Base-by-base conservation (phyloP, 2,329 filamentous ascomycete genomes). In the Tolypocladium tundrense region DNA sequence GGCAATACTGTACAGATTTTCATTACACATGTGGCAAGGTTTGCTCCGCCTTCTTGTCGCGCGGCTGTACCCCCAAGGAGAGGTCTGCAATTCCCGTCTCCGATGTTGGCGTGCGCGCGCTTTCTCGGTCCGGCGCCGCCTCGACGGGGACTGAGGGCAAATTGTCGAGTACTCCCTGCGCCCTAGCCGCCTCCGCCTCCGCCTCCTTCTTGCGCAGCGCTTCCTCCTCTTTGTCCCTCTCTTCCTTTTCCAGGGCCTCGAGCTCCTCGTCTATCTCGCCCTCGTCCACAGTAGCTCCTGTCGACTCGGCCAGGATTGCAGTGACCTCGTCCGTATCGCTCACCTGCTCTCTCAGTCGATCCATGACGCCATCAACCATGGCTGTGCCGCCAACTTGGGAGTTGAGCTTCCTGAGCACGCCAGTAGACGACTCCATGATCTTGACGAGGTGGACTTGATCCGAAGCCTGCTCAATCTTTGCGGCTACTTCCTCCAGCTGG, bases 241-340 rank as follows among this genome's bases (percentile, higher is more conserved):
- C 81, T 62, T 83, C 78, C 40, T 69, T 76, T 72, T 92, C 86
- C 75, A 99, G 76, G 4, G 80, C 86, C 63, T 88, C 88, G 53
- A 97, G 79, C 75, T 97, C 93, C 60, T 93, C 88, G 64, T 97
- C 91, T 57, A 97, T 84, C 70, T 95, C 92, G 24, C 68, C 80
- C 67, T 96, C 92, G 69, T 96, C 90, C 39, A 96, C 77, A 1
- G 70, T 71, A 45, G 65, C 68, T 16, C 73, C 75, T 14, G 75
- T 78, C 7, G 68, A 65, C 64, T 94, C 90, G 56, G 86, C 85
- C 61, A 97, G 81, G 45, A 93, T 86, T 57, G 81, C 83, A 35
- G 85, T 84, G 27, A 97, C 83, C 74, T 97, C 93, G 68, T 97
- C 91, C 31, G 88, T 85, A 65, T 88, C 85, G 55, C 76, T 81